Base-by-base conservation (phyloP, 106 monocot genomes). In the Agapanthus africanus region DNA sequence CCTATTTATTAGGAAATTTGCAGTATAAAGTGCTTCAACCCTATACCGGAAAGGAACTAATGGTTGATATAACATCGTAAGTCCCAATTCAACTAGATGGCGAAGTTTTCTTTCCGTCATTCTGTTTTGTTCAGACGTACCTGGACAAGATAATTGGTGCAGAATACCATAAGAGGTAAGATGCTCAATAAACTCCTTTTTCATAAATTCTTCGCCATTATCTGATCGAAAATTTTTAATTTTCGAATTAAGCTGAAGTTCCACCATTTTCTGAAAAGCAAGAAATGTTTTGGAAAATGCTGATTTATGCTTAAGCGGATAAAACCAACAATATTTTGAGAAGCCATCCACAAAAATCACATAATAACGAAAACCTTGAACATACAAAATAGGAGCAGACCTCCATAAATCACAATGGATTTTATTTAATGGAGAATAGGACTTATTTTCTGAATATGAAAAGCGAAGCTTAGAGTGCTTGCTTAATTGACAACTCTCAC, bases 101-200 rank as follows among this genome's bases (percentile, higher is more conserved):
- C 50, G 18, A 51, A 51, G 51, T 52, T 69, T 69, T 50, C 69
- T 19, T 52, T 69, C 47, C 10, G 50, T 34, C n/a, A n/a, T n/a
- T n/a, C n/a, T n/a, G n/a, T 69, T 50, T 35, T 69, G 69, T 21
- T 26, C 4, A 4, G 19, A 18, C 3, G 69, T 69, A 11, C 30
- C 47, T n/a, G 69, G 52, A 52, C 69, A 69, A 2, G 32, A 69
- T 11, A 69, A 35, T 35, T 36, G 32, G 36, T 69, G 69, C 10
- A 32, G 18, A 30, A 69, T 52, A 52, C 69, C 44, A 52, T 51
- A 16, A 9, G 49, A n/a, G 14, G 8, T 51, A 51, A 51, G 50
- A 51, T 51, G 50, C 9, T 51, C 19, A 51, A 9, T 7, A 51
- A 51, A 51, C 19, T 15, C 50, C 18, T 9, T 51, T n/a, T 51